A percentile compares a stretch with the other conserved stretches of the same genome.
Conservation (phyloP, 441 rosid genomes). For the Erodium moschatum region DNA sequence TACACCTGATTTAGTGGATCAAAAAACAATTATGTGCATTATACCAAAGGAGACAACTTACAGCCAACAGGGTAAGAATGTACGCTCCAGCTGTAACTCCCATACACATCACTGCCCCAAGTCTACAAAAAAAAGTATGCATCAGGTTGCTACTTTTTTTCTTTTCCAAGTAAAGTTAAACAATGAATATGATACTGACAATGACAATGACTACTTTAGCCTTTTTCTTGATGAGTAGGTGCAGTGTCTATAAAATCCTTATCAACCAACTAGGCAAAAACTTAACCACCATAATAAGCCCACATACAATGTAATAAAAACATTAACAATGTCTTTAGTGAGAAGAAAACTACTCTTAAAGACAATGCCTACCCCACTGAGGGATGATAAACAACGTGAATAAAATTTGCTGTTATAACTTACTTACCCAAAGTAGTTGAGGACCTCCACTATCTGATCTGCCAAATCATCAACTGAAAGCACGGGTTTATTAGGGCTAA, state of each 20-base stretch:
- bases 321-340: neutral
- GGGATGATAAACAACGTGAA: neutral
- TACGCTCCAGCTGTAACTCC: conserved; percentile 97
- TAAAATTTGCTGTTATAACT: neutral
- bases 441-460: conserved; percentile 78
- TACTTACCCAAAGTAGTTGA: conserved; percentile 77
- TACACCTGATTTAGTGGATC: too few species aligned
- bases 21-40: neutral
- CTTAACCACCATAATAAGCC: neutral
- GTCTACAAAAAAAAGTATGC: conserved; percentile 31
- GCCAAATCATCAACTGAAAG: conserved; percentile 82
- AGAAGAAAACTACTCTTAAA: neutral
- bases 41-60: conserved; percentile 28
- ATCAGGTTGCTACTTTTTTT: neutral
- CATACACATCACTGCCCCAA: conserved; percentile 92
- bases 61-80: conserved; percentile 79
- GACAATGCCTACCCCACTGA: conserved; percentile 5
- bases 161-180: conserved; percentile 1
- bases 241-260: neutral
- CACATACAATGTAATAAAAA: neutral
- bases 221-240: neutral
- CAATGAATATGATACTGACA: neutral
- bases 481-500: conserved; percentile 43
- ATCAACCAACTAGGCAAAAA: neutral
- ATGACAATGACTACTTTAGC: conserved; percentile 5